Evolutionary conservation across 2,329 filamentous ascomycete genomes (phyloP), one percentile per base, ranked within the genome.

Genomic region (Sporothrix brunneoviolacea): DNA sequence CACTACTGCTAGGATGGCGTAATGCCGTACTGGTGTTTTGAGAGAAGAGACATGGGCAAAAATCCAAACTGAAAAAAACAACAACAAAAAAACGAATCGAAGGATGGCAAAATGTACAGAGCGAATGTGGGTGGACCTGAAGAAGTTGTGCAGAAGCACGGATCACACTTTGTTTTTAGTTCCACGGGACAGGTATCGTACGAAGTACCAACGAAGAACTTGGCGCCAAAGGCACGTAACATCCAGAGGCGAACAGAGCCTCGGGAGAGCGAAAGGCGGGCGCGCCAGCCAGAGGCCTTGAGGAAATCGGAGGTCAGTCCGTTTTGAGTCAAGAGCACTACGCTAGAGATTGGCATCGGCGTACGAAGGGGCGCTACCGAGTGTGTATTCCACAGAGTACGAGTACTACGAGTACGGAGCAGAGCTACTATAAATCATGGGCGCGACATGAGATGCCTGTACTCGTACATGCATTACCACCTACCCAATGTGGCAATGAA

Each of bases 401-500:
- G 30, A 13, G 28, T 21, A 13, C 18, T 8, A 10, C 10, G 22
- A 4, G 35, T n/a, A 48, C 32, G 42, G 19, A 30, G 24, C n/a
- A 18, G 9, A 24, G 10, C 15, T 16, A 12, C 3, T 9, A 21
- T 12, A 16, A 9, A 32, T 8, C 5, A 8, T 4, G 33, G 18
- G 18, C 16, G 30, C 13, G 32, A 15, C 12, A 27, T 28, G 48
- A 51, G 41, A 46, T n/a, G n/a, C n/a, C n/a, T n/a, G n/a, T n/a
- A n/a, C n/a, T n/a, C 18, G 35, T 42, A 32, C 10, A 22, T 8
- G 13, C 24, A 40, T 35, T 55, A 53, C 50, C 53, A 55, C 53
- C 53, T 53, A 48, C 53, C 48, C 39, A 45, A 51, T 45, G 7
- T 3, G 43, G 53, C 28, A 53, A 53, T 44, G 47, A 46, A 10